Evolutionary conservation across 768 basidiomycete species (phyloP).

Genomic region (Tricholoma hemisulphureum): DNA sequence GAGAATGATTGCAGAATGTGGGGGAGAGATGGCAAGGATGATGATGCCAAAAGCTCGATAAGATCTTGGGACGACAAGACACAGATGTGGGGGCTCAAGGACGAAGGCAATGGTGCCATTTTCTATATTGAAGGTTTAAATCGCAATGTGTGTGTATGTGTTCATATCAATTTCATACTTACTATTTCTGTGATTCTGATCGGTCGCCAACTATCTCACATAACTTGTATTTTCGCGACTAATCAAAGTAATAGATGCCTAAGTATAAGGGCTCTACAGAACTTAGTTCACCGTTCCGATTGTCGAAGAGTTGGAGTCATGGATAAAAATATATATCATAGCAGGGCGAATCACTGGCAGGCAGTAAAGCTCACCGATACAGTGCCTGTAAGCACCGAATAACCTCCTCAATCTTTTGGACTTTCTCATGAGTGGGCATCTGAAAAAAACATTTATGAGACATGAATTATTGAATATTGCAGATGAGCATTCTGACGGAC

Average conservation of each 20-base stretch:
- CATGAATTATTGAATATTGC: background rate
- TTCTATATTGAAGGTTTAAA: too few species aligned
- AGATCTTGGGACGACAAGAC: constrained; percentile 73
- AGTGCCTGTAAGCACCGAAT: constrained; percentile 35
- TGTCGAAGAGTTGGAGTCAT: too few species aligned
- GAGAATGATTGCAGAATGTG: constrained; percentile 83
- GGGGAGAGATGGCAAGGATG: constrained; percentile 66
- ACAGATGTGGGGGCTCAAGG: constrained; percentile 81
- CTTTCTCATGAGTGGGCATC: constrained; percentile 57
- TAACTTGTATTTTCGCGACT: too few species aligned
- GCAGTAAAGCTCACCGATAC: background rate
- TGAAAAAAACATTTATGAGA: constrained; percentile 19
- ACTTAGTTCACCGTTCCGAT: too few species aligned
- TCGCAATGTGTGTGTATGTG: too few species aligned
- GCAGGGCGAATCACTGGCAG: background rate
- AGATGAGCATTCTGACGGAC: constrained; percentile 28
- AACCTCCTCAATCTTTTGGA: constrained; percentile 49
- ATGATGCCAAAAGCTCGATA: constrained; percentile 50
- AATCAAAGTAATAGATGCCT: too few species aligned
- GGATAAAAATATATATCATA: too few species aligned
- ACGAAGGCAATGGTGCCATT: constrained; percentile 63
- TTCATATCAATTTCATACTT: too few species aligned
- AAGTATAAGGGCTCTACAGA: too few species aligned
- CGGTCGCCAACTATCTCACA: too few species aligned
- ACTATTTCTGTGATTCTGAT: too few species aligned